Evolutionary conservation across 208 protist species (phyloP), one percentile per base, ranked within the genome.

Genomic region (Trypanosoma platydactyli): DNA sequence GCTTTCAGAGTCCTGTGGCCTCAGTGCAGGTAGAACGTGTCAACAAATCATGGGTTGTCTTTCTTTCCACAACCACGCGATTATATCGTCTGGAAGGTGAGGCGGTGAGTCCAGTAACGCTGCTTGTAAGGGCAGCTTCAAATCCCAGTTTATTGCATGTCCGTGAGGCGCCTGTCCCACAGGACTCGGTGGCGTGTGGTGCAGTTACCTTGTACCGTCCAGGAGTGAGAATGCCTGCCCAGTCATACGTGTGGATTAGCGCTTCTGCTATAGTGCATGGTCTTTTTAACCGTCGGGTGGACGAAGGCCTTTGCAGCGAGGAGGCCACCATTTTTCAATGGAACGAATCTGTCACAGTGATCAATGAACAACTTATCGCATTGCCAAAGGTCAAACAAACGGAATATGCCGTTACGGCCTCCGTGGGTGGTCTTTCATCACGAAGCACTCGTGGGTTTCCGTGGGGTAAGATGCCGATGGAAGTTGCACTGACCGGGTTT

Each of bases 401-500:
- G 20, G 25, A 59, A 60, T 9, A n/a, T 52, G 20, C 22, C 6
- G 5, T n/a, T 35, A 33, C 15, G 33, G 33, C 33, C 5, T 38
- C 9, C 5, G 33, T 38, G 33, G 33, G 33, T 38, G 33, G 33
- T 38, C 5, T 38, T 38, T 38, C 33, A 38, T 9, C 9, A 9
- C 33, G 9, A 3, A 38, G 50, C 22, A 44, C 40, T 35, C 33
- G 38, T 57, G 24, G 0, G 18, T 18, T 64, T 41, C 65, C 58
- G 16, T 33, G 9, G 16, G 38, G 3, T 24, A 44, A 27, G 57
- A 57, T 68, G 29, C 74, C 83, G 29, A 49, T 71, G n/a, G 63
- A 86, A 12, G 83, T 98, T 53, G 51, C 82, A n/a, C 69, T 97
- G 0, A 97, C 88, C 0, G 91, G 95, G 24, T 98, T 97, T 61